These are phyloP conservation scores for Pseudopithomyces maydicus DNA, from an alignment of 2,329 filamentous ascomycete genomes.

Conservation along the genomic window DNA sequence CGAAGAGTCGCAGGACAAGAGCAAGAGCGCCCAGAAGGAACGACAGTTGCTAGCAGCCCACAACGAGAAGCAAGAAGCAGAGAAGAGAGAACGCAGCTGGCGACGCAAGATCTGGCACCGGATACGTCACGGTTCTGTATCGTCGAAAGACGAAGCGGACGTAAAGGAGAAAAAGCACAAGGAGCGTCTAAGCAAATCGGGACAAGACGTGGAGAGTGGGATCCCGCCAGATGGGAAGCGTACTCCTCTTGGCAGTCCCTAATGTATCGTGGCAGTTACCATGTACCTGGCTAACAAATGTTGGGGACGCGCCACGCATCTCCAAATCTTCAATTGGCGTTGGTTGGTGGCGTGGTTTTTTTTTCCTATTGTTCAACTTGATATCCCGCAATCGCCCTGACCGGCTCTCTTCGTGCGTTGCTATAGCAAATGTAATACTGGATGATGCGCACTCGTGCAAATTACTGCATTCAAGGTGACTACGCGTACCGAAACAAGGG, in stretches of 20 bases:
- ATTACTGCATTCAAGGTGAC: no score
- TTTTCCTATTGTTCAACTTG: conserved; percentile 1
- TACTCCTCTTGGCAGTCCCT: conserved; percentile 14
- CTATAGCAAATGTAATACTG: neutral
- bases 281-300: neutral
- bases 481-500: neutral
- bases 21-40: conserved; percentile 64
- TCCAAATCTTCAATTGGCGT: neutral
- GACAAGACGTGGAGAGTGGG: conserved; percentile 42
- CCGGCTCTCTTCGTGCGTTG: conserved; percentile 3
- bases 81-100: conserved; percentile 41
- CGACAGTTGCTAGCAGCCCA: conserved; percentile 55
- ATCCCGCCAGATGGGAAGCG: conserved; percentile 41
- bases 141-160: conserved; percentile 23
- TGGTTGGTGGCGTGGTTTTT: neutral
- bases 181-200: conserved; percentile 35
- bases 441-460: neutral
- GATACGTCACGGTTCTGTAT: conserved; percentile 25
- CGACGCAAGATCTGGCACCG: conserved; percentile 35
- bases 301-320: neutral
- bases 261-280: neutral
- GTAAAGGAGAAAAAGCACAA: conserved; percentile 31
- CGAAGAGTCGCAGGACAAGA: conserved; percentile 61
- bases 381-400: conserved; percentile 24
- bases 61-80: conserved; percentile 53